Evolutionary conservation across 352 stramenopile species (phyloP).

Genomic region (Globisporangium carolinianum): DNA sequence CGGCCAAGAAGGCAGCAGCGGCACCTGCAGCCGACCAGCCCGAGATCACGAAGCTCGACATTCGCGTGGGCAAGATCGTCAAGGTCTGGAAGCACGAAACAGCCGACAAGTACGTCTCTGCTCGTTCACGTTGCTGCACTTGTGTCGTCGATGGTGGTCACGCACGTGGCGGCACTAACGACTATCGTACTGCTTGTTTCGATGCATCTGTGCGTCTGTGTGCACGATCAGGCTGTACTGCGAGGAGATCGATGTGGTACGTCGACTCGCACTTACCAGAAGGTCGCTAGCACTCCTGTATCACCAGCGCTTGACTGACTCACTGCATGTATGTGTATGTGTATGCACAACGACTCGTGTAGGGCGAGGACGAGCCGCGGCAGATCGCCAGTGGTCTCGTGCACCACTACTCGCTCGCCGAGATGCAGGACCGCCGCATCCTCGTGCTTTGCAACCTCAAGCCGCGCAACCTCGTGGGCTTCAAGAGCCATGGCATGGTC

Average conservation of each 20-base stretch:
- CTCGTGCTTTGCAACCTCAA: slow-evolving; percentile 91
- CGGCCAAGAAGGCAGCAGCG: slow-evolving; percentile 22
- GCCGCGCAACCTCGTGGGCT: slow-evolving; percentile 84
- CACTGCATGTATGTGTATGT: neutral
- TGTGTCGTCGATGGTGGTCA: too few species aligned
- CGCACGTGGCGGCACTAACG: too few species aligned
- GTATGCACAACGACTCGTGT: neutral
- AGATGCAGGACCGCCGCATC: slow-evolving; percentile 81
- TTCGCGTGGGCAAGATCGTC: slow-evolving; percentile 87
- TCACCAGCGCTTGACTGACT: too few species aligned
- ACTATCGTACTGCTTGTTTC: neutral
- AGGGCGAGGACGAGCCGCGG: slow-evolving; percentile 74
- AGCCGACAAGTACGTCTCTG: slow-evolving; percentile 63
- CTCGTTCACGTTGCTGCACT: neutral
- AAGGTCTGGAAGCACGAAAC: slow-evolving; percentile 91
- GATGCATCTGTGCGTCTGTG: neutral
- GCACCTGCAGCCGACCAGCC: slow-evolving; percentile 41
- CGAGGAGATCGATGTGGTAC: slow-evolving; percentile 87
- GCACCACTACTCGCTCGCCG: slow-evolving; percentile 80
- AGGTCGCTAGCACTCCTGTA: too few species aligned
- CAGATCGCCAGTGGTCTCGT: slow-evolving; percentile 86
- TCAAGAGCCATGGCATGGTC: slow-evolving; percentile 90
- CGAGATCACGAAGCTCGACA: slow-evolving; percentile 90
- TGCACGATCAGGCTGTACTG: slow-evolving; percentile 64
- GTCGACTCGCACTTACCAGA: neutral